Evolutionary conservation across 257 asterid species (phyloP), one percentile per base, ranked within the genome.

Genomic region (Ocimum tenuiflorum): DNA sequence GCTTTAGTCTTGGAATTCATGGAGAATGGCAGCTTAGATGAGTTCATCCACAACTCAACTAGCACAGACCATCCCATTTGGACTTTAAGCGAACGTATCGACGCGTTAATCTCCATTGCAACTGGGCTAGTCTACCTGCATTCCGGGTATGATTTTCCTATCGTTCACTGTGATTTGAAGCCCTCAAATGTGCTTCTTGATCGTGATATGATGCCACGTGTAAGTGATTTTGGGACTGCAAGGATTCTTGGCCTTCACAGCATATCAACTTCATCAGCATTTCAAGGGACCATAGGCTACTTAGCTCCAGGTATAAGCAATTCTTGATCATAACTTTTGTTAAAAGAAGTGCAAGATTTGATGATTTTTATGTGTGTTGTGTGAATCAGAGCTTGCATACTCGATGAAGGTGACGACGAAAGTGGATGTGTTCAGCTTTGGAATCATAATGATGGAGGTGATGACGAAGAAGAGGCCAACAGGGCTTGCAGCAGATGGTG

Each of bases 231-330:
- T 59, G 97, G 97, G 52, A 88, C 95, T 1, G 91, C 96, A 2
- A 69, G 96, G 73, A 86, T 91, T 46, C 75, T 88, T 20, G 96
- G 97, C 7, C 42, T 86, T 61, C 81, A 72, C 45, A 59, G 78
- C 68, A n/a, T 52, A 1, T 81, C 89, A 0, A 75, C 88, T 38
- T 69, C 89, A 22, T 83, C 91, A 4, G 83, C 87, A 7, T 86
- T 91, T 69, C 78, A 86, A 86, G 96, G 97, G 69, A 91, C 95
- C 9, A 91, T 91, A 53, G 97, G 97, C 63, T 91, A 91, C 91
- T 72, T 86, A 62, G 96, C 96, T 51, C 96, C 97, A 77, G 96
- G 97, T 86, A 73, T 8, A 19, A 31, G 31, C 33, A 6, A 11
- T 41, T 13, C 17, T 41, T 41, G 17, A 41, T 41, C 47, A 41